These are phyloP conservation scores for Pseudohalonectria lignicola DNA, from an alignment of 2,329 filamentous ascomycete genomes.

Conservation along the genomic window DNA sequence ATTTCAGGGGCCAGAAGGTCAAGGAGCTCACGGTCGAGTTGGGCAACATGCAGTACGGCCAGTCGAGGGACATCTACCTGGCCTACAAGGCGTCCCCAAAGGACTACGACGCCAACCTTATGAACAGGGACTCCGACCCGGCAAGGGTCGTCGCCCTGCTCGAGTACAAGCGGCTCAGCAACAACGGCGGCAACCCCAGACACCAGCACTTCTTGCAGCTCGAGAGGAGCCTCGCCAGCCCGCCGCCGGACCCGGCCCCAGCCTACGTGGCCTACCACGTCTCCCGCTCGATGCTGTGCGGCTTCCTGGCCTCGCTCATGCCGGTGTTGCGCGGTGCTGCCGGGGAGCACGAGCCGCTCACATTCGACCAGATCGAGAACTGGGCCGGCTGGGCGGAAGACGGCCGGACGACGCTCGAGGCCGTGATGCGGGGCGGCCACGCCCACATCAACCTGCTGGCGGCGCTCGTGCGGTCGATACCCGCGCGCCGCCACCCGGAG, in stretches of 20 bases:
- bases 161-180: conserved; percentile 18
- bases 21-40: conserved; percentile 25
- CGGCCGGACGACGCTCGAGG: not conserved
- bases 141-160: conserved; percentile 21
- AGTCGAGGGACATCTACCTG: conserved; percentile 45
- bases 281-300: conserved; percentile 36
- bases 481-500: not conserved
- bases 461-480: not conserved
- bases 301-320: conserved; percentile 34
- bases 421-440: not conserved
- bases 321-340: conserved; percentile 17
- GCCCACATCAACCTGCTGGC: not conserved
- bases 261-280: conserved; percentile 37
- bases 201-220: too few relatives aligned
- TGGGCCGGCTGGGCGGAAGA: not conserved
- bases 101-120: conserved; percentile 6
- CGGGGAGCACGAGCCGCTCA: conserved; percentile 22
- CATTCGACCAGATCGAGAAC: not conserved
- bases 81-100: too few relatives aligned
- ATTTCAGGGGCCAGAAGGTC: conserved; percentile 2
- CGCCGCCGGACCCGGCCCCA: conserved; percentile 12
- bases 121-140: conserved; percentile 1
- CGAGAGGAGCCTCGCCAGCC: not conserved
- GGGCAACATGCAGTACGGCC: conserved; percentile 49
- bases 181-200: too few relatives aligned